These are phyloP conservation scores for Bombardia bombarda DNA, from an alignment of 495 filamentous ascomycete genomes.

Conservation along the genomic window DNA sequence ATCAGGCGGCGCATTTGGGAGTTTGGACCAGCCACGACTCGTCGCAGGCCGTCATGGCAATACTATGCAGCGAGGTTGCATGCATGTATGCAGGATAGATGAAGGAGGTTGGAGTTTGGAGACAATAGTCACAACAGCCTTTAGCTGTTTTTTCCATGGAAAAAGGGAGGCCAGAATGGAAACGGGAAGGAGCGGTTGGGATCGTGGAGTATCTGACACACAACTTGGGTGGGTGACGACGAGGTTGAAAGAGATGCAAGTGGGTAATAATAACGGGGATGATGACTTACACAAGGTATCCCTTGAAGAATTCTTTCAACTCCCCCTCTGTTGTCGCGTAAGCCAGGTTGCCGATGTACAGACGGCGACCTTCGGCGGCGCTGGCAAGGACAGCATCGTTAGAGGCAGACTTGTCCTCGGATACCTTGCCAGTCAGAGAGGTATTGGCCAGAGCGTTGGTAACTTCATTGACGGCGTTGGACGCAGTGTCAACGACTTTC, in stretches of 20 bases:
- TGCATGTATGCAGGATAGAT: too few relatives aligned
- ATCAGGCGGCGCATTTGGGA: too few relatives aligned
- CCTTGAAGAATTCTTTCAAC: slow-evolving; percentile 98
- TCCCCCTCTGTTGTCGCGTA: slow-evolving; percentile 99
- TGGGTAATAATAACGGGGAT: neutral
- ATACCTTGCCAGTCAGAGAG: slow-evolving; percentile 50
- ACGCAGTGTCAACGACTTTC: slow-evolving; percentile 51
- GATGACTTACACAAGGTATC: slow-evolving; percentile 86
- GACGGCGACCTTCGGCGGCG: slow-evolving; percentile 94
- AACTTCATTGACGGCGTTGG: slow-evolving; percentile 70
- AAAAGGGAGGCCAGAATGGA: too few relatives aligned
- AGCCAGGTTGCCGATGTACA: slow-evolving; percentile 99
- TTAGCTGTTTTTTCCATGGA: neutral
- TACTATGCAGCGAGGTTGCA: too few relatives aligned
- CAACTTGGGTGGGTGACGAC: neutral
- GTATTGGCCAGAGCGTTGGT: slow-evolving; percentile 76
- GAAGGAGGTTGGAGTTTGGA: too few relatives aligned
- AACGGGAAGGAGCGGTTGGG: too few relatives aligned
- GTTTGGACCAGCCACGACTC: too few relatives aligned
- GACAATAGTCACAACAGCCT: too few relatives aligned
- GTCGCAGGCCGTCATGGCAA: too few relatives aligned
- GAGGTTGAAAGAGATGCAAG: neutral
- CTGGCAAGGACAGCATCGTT: slow-evolving; percentile 90
- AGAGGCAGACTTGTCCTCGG: slow-evolving; percentile 45
- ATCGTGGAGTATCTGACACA: too few relatives aligned